A percentile compares a stretch with the other conserved stretches of the same genome.
phyloP scores from a whole-genome alignment of 306 rosid species.

The Elaeagnus macrophylla region DNA sequence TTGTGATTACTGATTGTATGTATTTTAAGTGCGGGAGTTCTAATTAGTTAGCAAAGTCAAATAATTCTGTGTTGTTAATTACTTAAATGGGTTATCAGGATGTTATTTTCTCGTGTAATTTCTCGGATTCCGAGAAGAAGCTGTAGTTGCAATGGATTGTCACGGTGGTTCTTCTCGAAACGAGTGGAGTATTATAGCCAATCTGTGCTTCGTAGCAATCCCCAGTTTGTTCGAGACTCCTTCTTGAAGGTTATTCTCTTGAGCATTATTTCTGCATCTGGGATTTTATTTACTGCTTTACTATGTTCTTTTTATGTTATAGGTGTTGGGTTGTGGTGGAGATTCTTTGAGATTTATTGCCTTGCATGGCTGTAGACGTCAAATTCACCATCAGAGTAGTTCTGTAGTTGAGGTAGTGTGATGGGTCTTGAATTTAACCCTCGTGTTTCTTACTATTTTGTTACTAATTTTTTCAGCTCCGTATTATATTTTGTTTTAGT shows the following conservation, averaged over 20 bases:
- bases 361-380: conserved; percentile 40
- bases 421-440: conserved; percentile 2
- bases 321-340: conserved; percentile 45
- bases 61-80: no score
- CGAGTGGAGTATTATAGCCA: conserved; percentile 26
- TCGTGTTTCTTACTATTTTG: neutral
- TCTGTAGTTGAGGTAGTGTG: conserved; percentile 57
- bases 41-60: no score
- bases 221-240: conserved; percentile 22
- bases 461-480: neutral
- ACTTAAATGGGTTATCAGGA: conserved; percentile 8
- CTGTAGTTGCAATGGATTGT: conserved; percentile 26
- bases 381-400: conserved; percentile 75
- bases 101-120: conserved; percentile 44
- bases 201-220: conserved; percentile 8
- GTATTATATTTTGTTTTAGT: neutral
- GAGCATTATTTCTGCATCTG: neutral
- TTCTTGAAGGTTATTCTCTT: conserved; percentile 31
- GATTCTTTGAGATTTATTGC: conserved; percentile 30
- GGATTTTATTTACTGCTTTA: neutral
- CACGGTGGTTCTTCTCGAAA: conserved; percentile 34
- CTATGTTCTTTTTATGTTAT: conserved; percentile 22
- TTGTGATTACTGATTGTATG: no score
- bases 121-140: conserved; percentile 41
- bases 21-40: no score